Evolutionary conservation across 2,329 filamentous ascomycete genomes (phyloP), one percentile per base, ranked within the genome.

Genomic region (Piedraia hortae): DNA sequence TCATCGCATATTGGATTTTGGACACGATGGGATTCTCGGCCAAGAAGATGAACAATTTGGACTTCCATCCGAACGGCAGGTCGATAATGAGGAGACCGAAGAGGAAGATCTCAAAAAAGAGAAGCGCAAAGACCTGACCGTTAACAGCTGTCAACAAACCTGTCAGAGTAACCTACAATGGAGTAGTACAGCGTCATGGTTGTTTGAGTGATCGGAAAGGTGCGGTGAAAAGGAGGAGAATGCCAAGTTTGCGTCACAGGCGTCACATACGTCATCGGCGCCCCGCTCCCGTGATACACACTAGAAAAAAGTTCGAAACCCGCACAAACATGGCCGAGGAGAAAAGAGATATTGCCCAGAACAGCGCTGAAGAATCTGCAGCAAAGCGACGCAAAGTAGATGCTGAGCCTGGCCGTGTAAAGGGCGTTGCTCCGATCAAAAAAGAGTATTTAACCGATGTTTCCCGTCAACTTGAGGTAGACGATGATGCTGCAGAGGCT

Each of bases 1-100:
- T 93, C 53, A 97, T 60, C 39, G 78, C 82, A 55, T 97, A 91
- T 56, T 93, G 82, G 32, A 93, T 47, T 47, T 93, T 91, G 18
- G 80, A 85, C 27, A 97, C 61, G 20, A 69, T 41, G 4, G 62
- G 71, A 43, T 69, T 88, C 43, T 82, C 75, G 23, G 80, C 91
- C 42, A 97, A 80, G 62, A 97, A 97, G 38, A 71, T 77, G 45
- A 91, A 90, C 43, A 91, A 64, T 53, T 64, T 75, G 42, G 77
- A 67, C 51, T 75, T 77, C 45, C 73, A 49, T 32, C 60, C 66
- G 54, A 89, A 91, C 20, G 85, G 85, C 37, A 93, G 61, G 12
- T 85, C 85, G 25, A 97, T 45, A 49, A 82, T 65, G 38, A 82
- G 58, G 34, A 72, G 53, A 56, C 73, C 61, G 51, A 80, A 78